Percentiles rank a stretch among this genome's conserved stretches.
phyloP scores from a whole-genome alignment of 345 rosid genomes.

The Syzygium aromaticum region DNA sequence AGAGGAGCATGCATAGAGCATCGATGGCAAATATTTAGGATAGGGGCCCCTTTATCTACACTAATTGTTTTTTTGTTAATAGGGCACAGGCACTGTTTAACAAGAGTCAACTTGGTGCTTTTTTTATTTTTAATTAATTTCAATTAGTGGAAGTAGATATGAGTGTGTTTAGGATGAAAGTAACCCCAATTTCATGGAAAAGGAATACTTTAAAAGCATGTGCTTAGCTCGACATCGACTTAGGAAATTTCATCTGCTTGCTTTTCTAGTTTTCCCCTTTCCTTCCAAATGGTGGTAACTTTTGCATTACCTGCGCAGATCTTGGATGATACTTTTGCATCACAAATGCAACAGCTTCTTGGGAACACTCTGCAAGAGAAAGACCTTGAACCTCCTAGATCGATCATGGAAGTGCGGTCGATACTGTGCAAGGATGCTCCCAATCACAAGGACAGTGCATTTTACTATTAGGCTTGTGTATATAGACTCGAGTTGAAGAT shows the following conservation, averaged over 20 bases:
- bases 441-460: conserved; percentile 56
- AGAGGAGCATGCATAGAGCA: neutral
- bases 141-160: neutral
- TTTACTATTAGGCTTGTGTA: conserved; percentile 36
- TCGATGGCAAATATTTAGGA: neutral
- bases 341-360: conserved; percentile 89
- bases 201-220: neutral
- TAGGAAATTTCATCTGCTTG: neutral
- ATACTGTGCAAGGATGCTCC: conserved; percentile 88
- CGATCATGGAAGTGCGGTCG: conserved; percentile 82
- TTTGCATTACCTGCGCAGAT: conserved; percentile 41
- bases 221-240: neutral
- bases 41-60: neutral
- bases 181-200: neutral
- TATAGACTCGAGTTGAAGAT: neutral
- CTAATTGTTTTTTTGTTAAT: neutral
- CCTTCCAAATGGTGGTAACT: neutral
- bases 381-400: conserved; percentile 90
- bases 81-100: neutral
- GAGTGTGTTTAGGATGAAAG: neutral
- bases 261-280: neutral
- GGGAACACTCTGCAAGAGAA: conserved; percentile 79
- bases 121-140: neutral
- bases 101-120: neutral
- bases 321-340: conserved; percentile 85